These are phyloP conservation scores for Penicillium rolfsii DNA, from an alignment of 2,329 filamentous ascomycete species.

Conservation along the genomic window DNA sequence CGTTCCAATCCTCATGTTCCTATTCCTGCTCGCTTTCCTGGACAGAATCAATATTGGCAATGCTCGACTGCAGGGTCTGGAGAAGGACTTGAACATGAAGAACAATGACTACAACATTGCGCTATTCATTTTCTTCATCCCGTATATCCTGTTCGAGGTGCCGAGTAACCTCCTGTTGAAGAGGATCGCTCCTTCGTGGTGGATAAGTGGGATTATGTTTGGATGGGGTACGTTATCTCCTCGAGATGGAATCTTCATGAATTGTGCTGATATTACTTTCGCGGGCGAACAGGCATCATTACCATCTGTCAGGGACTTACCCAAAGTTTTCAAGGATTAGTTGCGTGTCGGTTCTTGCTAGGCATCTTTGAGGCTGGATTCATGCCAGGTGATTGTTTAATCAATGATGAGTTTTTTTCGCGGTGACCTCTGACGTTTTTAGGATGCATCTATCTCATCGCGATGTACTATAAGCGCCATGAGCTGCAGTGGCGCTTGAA, in stretches of 20 bases:
- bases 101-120: constrained; percentile 49
- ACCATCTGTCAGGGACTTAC: constrained; percentile 50
- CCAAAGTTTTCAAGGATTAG: constrained; percentile 44
- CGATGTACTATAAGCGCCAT: constrained; percentile 45
- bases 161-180: constrained; percentile 54
- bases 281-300: constrained; percentile 39
- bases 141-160: constrained; percentile 52
- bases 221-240: constrained; percentile 39
- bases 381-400: constrained; percentile 36
- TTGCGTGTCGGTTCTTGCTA: constrained; percentile 42
- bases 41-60: constrained; percentile 56
- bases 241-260: neutral
- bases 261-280: neutral
- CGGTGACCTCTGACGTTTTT: neutral
- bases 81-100: constrained; percentile 49
- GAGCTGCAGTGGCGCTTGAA: constrained; percentile 46
- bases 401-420: neutral
- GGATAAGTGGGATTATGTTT: constrained; percentile 49
- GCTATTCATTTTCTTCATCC: constrained; percentile 51
- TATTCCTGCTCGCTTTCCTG: constrained; percentile 52
- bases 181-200: constrained; percentile 46
- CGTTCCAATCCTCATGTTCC: constrained; percentile 52
- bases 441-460: constrained; percentile 42
- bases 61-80: constrained; percentile 50
- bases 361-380: constrained; percentile 46